Evolutionary conservation across 2,329 filamentous ascomycete species (phyloP).

Genomic region (Thelonectria blattea): DNA sequence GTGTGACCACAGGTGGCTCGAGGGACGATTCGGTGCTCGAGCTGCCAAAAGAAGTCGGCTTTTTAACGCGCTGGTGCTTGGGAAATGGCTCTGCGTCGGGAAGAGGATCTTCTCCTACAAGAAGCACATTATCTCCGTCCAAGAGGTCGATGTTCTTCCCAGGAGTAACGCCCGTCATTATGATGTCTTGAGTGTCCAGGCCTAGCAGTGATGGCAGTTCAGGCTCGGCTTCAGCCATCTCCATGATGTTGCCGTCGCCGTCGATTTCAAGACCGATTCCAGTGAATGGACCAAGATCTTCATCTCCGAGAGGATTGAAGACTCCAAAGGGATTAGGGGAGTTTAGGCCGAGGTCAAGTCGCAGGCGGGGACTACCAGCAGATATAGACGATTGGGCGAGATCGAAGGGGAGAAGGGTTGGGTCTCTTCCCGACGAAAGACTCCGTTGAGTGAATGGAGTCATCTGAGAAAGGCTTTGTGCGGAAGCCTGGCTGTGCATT

Average conservation of each 20-base stretch:
- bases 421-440: slow-evolving; percentile 39
- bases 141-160: background rate
- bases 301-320: slow-evolving; percentile 45
- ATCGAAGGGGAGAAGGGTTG: slow-evolving; percentile 40
- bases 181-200: slow-evolving; percentile 22
- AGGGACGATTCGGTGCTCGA: slow-evolving; percentile 34
- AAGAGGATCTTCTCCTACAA: slow-evolving; percentile 46
- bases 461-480: slow-evolving; percentile 51
- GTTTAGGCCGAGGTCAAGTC: slow-evolving; percentile 43
- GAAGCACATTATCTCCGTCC: slow-evolving; percentile 44
- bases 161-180: slow-evolving; percentile 14
- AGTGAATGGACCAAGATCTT: slow-evolving; percentile 47
- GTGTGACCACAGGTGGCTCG: slow-evolving; percentile 27
- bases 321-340: slow-evolving; percentile 38
- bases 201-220: slow-evolving; percentile 51
- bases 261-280: slow-evolving; percentile 58
- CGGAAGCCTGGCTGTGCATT: slow-evolving; percentile 46
- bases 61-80: slow-evolving; percentile 28
- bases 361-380: slow-evolving; percentile 41
- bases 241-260: slow-evolving; percentile 56
- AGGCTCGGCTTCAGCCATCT: slow-evolving; percentile 45
- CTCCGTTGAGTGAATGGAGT: slow-evolving; percentile 48
- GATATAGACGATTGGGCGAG: slow-evolving; percentile 45
- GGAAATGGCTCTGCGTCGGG: slow-evolving; percentile 48
- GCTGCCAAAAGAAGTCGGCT: slow-evolving; percentile 20